These are phyloP conservation scores for Haematococcus sp. DNA, from an alignment of 139 green algal genomes.

Conservation along the genomic window DNA sequence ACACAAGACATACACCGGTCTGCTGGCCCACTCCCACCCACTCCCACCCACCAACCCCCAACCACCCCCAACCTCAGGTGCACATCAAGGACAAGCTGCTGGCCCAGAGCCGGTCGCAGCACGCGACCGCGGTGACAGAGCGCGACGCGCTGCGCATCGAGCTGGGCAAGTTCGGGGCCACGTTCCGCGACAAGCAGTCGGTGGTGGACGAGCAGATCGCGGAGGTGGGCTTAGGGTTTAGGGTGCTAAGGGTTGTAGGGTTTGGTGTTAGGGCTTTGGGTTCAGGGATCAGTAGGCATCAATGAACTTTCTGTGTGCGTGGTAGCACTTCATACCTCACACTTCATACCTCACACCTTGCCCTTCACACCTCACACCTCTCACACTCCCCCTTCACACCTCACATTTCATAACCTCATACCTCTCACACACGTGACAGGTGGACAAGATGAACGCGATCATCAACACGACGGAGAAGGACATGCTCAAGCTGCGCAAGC, in stretches of 20 bases:
- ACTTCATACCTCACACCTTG: no score
- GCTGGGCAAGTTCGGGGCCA: constrained; percentile 48
- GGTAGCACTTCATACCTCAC: neutral
- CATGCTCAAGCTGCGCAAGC: constrained; percentile 56
- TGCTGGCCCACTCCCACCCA: neutral
- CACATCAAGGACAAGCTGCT: constrained; percentile 65
- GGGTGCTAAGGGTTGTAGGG: neutral
- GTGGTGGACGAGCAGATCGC: constrained; percentile 67
- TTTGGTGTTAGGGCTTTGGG: neutral
- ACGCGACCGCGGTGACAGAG: constrained; percentile 39
- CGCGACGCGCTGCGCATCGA: constrained; percentile 64
- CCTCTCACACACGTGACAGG: constrained; percentile 9
- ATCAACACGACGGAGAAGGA: constrained; percentile 67
- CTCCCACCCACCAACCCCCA: neutral
- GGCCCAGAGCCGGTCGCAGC: constrained; percentile 45
- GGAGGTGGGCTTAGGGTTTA: constrained; percentile 17
- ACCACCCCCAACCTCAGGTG: constrained; percentile 13
- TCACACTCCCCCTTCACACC: no score
- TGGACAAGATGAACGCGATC: constrained; percentile 77
- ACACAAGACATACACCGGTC: no score
- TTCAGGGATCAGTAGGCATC: neutral
- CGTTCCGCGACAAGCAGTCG: constrained; percentile 61
- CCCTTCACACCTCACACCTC: no score
- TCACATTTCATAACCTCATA: no score
- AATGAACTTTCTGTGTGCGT: neutral